These are phyloP conservation scores for Cryptosporidium sp. DNA, from an alignment of 169 alveolate species.

Conservation along the genomic window DNA sequence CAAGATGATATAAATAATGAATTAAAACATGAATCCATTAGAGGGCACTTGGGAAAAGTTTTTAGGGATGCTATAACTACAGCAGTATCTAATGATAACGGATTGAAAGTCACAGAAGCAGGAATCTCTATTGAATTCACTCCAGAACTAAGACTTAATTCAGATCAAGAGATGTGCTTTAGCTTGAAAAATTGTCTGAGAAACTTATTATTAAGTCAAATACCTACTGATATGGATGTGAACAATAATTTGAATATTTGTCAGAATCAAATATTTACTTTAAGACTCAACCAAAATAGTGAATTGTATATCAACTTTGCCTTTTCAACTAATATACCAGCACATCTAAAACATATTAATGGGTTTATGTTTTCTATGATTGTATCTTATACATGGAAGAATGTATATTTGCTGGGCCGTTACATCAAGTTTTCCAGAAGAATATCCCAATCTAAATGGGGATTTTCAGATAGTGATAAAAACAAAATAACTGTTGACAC, in stretches of 20 bases:
- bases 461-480: conserved; percentile 76
- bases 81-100: conserved; percentile 2
- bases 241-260: not conserved
- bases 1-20: not conserved
- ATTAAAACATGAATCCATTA: not conserved
- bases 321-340: conserved; percentile 19
- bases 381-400: conserved; percentile 33
- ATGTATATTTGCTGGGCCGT: conserved; percentile 78
- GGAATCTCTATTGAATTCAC: conserved; percentile 65
- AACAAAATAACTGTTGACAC: conserved; percentile 74
- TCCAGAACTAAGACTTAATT: conserved; percentile 18
- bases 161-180: not conserved
- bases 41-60: not conserved
- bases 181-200: conserved; percentile 43
- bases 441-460: conserved; percentile 86
- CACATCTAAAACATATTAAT: not conserved
- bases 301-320: conserved; percentile 36
- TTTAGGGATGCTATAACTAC: not conserved
- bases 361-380: conserved; percentile 6
- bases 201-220: conserved; percentile 22
- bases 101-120: conserved; percentile 1
- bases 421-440: conserved; percentile 86
- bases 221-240: not conserved
- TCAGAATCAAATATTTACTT: not conserved
- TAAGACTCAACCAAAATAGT: conserved; percentile 30